Conservation (phyloP, 164 flowering plant genomes). For the Vitis labrusca region DNA sequence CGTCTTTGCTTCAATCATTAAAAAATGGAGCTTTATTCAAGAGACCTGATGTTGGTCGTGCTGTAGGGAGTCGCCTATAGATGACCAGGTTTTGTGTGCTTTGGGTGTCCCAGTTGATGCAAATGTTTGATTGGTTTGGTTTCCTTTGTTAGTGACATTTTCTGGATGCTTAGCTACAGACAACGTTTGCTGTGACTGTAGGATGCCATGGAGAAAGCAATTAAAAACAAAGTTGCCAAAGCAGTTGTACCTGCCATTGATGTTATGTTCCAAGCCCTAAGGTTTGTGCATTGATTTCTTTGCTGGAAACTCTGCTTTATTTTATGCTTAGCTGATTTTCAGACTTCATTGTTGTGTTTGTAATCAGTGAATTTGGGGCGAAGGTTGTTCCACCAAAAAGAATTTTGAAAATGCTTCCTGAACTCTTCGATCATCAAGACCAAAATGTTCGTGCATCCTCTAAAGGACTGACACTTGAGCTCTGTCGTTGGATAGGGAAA, state of each 20-base stretch:
- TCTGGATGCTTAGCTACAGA: background rate
- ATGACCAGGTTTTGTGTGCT: too few relatives aligned
- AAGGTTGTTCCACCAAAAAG: slow-evolving; percentile 95
- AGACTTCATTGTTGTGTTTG: background rate
- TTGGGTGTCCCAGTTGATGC: background rate
- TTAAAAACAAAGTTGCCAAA: slow-evolving; percentile 94
- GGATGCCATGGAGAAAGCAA: slow-evolving; percentile 99
- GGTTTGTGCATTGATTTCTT: slow-evolving; percentile 40
- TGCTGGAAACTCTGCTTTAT: background rate
- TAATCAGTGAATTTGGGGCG: slow-evolving; percentile 86
- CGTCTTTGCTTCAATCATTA: too few relatives aligned
- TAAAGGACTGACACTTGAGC: slow-evolving; percentile 95
- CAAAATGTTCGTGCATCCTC: slow-evolving; percentile 99
- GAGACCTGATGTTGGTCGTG: too few relatives aligned
- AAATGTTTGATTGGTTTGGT: background rate
- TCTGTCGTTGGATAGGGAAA: slow-evolving; percentile 99
- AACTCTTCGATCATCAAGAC: slow-evolving; percentile 98
- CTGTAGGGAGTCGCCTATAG: too few relatives aligned
- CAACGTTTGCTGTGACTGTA: slow-evolving; percentile 21
- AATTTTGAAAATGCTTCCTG: slow-evolving; percentile 96
- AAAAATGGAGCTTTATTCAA: too few relatives aligned
- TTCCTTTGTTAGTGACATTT: background rate
- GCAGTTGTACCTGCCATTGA: slow-evolving; percentile 99
- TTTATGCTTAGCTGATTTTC: background rate
- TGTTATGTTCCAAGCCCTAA: slow-evolving; percentile 99